A percentile compares a stretch with the other conserved stretches of the same genome.
Conservation (phyloP, 768 basidiomycete genomes). For the Russula virescens region DNA sequence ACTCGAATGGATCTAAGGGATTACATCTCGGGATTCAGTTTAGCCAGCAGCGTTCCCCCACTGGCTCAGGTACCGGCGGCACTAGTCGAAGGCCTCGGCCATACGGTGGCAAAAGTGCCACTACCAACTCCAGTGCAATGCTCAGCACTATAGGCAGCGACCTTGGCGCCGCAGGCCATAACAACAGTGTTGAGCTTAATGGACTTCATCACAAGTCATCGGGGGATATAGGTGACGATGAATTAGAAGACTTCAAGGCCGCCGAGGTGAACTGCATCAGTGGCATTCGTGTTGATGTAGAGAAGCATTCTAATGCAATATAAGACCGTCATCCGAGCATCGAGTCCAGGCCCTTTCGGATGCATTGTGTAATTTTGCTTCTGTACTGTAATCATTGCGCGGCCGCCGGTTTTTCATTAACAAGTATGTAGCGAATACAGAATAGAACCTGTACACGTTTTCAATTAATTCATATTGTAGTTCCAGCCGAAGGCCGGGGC, state of each 20-base stretch:
- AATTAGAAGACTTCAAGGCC: conserved; percentile 26
- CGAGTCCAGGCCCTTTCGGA: background rate
- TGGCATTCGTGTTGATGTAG: conserved; percentile 57
- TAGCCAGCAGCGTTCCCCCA: conserved; percentile 21
- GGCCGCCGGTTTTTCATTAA: background rate
- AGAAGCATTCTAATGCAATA: conserved; percentile 51
- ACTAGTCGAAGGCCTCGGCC: conserved; percentile 14
- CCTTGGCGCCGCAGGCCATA: conserved; percentile 14
- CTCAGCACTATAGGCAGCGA: conserved; percentile 23
- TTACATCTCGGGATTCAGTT: conserved; percentile 23
- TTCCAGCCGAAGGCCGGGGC: background rate
- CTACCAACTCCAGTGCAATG: conserved; percentile 21
- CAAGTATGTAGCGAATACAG: background rate
- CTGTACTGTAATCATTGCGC: background rate
- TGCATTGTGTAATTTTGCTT: background rate
- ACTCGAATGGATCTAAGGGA: conserved; percentile 18
- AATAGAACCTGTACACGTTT: background rate
- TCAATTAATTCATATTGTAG: background rate
- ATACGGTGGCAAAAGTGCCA: conserved; percentile 5
- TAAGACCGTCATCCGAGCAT: conserved; percentile 25
- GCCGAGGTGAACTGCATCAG: conserved; percentile 23
- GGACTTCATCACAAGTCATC: conserved; percentile 31
- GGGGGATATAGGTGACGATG: conserved; percentile 30
- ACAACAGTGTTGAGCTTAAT: conserved; percentile 22
- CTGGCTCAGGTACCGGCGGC: conserved; percentile 15